Conservation (phyloP, 345 rosid genomes). For the Eucalyptus sp. region DNA sequence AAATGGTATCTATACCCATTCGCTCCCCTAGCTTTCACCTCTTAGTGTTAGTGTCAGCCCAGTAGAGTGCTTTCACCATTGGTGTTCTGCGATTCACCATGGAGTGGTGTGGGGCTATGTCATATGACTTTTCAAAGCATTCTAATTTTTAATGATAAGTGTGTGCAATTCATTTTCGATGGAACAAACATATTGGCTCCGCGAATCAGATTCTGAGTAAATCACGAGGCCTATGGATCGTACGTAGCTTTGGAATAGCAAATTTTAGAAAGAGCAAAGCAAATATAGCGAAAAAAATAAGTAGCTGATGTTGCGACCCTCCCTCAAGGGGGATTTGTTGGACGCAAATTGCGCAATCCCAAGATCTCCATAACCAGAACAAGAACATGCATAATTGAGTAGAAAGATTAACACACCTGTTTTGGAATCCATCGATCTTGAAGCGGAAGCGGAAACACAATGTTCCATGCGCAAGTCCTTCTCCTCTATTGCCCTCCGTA, state of each 20-base stretch:
- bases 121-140: too few relatives aligned
- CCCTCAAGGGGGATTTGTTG: not conserved
- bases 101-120: not conserved
- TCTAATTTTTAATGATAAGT: too few relatives aligned
- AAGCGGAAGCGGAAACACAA: too few relatives aligned
- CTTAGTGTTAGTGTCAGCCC: accelerated
- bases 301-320: not conserved
- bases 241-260: not conserved
- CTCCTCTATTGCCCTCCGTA: too few relatives aligned
- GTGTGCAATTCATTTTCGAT: not conserved
- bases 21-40: accelerated
- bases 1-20: too few relatives aligned
- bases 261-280: not conserved
- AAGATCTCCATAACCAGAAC: too few relatives aligned
- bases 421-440: too few relatives aligned
- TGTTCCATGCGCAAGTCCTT: too few relatives aligned
- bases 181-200: not conserved
- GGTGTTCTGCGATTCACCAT: not conserved
- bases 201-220: not conserved
- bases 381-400: too few relatives aligned
- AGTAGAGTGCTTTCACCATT: too few relatives aligned
- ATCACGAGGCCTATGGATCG: accelerated
- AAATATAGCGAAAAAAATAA: not conserved
- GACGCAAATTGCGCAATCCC: too few relatives aligned
- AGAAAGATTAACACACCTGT: too few relatives aligned